A percentile compares a stretch with the other conserved stretches of the same genome.
phyloP scores from a whole-genome alignment of 2,329 filamentous ascomycete genomes.

The Drechslerella coelobrocha region DNA sequence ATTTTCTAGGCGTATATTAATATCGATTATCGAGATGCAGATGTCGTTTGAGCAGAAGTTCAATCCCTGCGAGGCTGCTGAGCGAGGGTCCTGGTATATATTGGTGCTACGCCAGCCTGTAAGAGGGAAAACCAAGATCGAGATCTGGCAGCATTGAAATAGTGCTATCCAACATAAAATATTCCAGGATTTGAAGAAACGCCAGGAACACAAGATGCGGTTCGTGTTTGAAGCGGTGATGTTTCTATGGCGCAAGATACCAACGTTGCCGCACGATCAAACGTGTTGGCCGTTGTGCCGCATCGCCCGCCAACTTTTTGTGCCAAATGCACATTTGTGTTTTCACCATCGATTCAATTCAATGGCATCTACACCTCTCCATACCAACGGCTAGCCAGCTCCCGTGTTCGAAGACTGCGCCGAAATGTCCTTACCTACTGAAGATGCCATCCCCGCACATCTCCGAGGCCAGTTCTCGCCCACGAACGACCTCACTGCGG shows the following conservation, averaged over 20 bases:
- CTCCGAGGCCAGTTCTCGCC: constrained; percentile 31
- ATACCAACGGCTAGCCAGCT: neutral
- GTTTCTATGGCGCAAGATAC: neutral
- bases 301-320: neutral
- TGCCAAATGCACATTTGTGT: too few species aligned
- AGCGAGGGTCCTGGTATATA: neutral
- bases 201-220: neutral
- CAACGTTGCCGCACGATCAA: neutral
- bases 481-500: neutral
- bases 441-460: constrained; percentile 42
- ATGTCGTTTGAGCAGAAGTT: too few species aligned
- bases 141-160: neutral
- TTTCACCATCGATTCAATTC: neutral
- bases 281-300: constrained; percentile 1
- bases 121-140: neutral
- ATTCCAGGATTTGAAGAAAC: neutral
- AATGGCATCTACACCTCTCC: constrained; percentile 4
- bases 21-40: too few species aligned
- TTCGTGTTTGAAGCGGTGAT: neutral
- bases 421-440: constrained; percentile 46
- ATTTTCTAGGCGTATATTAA: too few species aligned
- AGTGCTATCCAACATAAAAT: neutral
- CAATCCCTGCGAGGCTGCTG: too few species aligned
- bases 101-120: neutral
- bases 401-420: neutral